Base-by-base conservation (phyloP, 139 green algal genomes). In the Chlamydomonas asymmetrica region DNA sequence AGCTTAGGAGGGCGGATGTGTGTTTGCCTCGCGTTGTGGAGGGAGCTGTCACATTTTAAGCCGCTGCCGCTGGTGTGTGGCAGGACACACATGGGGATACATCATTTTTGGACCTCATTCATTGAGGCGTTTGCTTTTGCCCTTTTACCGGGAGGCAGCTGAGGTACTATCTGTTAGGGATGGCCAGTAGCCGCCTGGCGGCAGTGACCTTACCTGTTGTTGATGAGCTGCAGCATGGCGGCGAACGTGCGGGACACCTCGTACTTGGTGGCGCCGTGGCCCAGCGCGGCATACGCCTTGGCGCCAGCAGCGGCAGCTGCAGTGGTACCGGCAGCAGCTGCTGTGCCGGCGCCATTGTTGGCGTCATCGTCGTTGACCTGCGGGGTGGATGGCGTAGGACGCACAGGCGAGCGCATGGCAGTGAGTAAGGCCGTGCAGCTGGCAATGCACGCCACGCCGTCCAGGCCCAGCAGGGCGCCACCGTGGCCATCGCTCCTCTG, bases 211-310 rank as follows among this genome's bases (percentile, higher is more conserved):
- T 45, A 80, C 80, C 82, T 80, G 82, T 90, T 90, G 75, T 90
- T 90, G 52, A 90, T 85, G 63, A 91, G 84, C 67, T 91, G 86
- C 79, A 91, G 79, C 84, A 89, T 88, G 32, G 86, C 86, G 0
- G 82, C 79, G 80, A 91, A 91, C 37, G 80, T 57, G 41, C 86
- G 78, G 9, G 76, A 84, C 61, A 89, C 80, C 78, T 91, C 86
- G 41, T 71, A 83, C 48, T 73, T 77, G 41, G 57, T 9, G 29
- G 66, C 37, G 18, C 71, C 3, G 7, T 5, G 5, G 5, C 73
- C 59, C 32, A 85, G 48, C 5, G 3, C 25, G 2, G 41, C 6
- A 29, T 32, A 73, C 60, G 27, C 29, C 31, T 40, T 9, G 7
- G 38, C n/a, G 6, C 16, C 35, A 10, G 29, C 6, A 5, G 23